Conservation (phyloP, 176 grass and related monocot species). For the Eragrostis nindensis region DNA sequence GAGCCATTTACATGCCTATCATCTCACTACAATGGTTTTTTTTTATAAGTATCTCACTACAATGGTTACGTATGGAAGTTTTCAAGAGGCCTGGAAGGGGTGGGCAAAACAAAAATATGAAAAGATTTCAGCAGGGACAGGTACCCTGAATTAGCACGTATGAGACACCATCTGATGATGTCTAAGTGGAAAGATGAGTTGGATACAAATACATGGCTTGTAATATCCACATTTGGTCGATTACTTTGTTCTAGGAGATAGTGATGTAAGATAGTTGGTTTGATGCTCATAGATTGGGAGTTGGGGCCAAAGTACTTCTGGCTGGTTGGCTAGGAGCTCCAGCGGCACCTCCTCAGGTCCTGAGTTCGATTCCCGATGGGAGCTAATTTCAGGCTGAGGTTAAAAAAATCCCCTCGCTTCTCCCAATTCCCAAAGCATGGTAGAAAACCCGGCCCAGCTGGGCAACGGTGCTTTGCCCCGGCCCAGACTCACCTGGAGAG, state of each 20-base stretch:
- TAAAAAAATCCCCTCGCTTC: no score
- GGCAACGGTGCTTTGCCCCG: no score
- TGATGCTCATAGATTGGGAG: not conserved
- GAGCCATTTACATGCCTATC: not conserved
- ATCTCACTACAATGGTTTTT: conserved; percentile 11
- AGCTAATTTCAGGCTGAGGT: no score
- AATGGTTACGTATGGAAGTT: not conserved
- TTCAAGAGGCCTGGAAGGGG: not conserved
- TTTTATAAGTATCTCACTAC: conserved; percentile 27
- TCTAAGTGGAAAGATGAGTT: conserved; percentile 3
- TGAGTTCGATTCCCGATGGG: no score
- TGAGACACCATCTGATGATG: not conserved
- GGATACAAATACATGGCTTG: conserved; percentile 5
- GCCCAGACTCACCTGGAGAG: no score
- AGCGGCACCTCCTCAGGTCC: no score
- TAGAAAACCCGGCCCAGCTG: no score
- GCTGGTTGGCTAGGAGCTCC: no score
- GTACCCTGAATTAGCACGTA: conserved; percentile 3
- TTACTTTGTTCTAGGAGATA: not conserved
- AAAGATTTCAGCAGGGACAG: not conserved
- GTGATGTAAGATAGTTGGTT: conserved; percentile 4
- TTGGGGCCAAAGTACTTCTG: no score
- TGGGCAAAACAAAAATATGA: not conserved
- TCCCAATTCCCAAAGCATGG: no score
- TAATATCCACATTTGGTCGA: not conserved